Conservation (phyloP, 306 rosid species). For the Lathyrus aphaca region DNA sequence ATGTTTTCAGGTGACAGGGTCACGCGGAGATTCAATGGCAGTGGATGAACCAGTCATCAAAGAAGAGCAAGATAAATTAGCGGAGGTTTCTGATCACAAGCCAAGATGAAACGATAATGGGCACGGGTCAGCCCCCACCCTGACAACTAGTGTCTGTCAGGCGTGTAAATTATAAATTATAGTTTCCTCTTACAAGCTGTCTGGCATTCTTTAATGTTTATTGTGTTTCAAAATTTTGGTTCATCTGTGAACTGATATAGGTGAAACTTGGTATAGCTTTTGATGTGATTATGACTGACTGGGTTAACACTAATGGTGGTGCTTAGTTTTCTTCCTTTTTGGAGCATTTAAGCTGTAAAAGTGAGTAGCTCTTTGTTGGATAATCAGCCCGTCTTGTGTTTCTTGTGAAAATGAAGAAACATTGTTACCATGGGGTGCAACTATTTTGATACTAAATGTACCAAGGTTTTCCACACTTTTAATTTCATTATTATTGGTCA, state of each 20-base stretch:
- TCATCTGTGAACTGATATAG: constrained; percentile 23
- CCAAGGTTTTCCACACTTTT: no score
- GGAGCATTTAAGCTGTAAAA: neutral
- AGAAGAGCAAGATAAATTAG: constrained; percentile 43
- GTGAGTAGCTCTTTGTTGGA: neutral
- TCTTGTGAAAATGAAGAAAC: no score
- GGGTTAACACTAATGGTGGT: neutral
- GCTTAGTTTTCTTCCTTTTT: neutral
- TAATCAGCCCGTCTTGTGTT: neutral
- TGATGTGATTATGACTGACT: constrained; percentile 10
- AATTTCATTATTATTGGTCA: no score
- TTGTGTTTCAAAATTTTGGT: constrained; percentile 25
- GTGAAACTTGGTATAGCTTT: constrained; percentile 14
- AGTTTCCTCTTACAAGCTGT: constrained; percentile 36
- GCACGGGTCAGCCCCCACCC: neutral
- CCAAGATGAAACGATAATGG: constrained; percentile 33
- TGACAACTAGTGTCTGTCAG: constrained; percentile 18
- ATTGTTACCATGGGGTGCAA: no score
- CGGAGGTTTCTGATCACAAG: constrained; percentile 33
- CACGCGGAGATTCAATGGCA: constrained; percentile 34
- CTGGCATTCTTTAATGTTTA: constrained; percentile 35
- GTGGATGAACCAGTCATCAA: constrained; percentile 44
- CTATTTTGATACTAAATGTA: no score
- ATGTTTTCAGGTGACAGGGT: constrained; percentile 40
- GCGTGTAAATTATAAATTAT: constrained; percentile 35